Evolutionary conservation across 2,329 filamentous ascomycete species (phyloP), one percentile per base, ranked within the genome.

Genomic region (Fusarium mangiferae): DNA sequence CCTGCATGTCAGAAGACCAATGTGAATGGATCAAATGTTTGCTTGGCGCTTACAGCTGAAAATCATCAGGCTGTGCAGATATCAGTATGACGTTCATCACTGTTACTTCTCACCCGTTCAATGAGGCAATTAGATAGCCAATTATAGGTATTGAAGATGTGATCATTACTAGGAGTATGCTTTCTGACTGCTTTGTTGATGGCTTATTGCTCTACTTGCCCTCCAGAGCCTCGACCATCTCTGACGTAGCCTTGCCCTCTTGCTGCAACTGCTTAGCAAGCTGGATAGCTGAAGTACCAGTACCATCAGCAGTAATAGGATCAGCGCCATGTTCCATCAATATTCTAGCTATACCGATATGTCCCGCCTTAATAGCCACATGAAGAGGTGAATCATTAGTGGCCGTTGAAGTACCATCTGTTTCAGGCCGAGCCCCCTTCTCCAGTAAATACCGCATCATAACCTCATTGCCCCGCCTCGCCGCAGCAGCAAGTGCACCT

Each of bases 41-140:
- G 2, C 51, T 54, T 54, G 51, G 51, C 35, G 24, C 18, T 54
- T 38, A 28, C 7, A 38, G 24, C 51, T 28, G 51, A 54, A 54
- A 20, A 0, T 6, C 1, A 17, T n/a, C 18, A 54, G 18, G 24
- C 24, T 38, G 18, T 17, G 24, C 35, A 28, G 10, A 28, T 10
- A 38, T 28, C 24, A 17, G 9, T 15, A 54, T 54, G 49, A 54
- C 33, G 49, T 38, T 22, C 2, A 8, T 22, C 10, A 13, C n/a
- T 3, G 6, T 7, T 18, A 4, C 22, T n/a, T 14, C 15, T n/a
- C 2, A 9, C 12, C 3, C 2, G 1, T 13, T 4, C 2, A 12
- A 5, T 22, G 8, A 17, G 18, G 5, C n/a, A 17, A 13, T 26
- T 22, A 17, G 6, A 9, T 11, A 13, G 11, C 2, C 6, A 15